Evolutionary conservation across 1,284 basidiomycete species (phyloP).

Genomic region (Leccinum proliferum): DNA sequence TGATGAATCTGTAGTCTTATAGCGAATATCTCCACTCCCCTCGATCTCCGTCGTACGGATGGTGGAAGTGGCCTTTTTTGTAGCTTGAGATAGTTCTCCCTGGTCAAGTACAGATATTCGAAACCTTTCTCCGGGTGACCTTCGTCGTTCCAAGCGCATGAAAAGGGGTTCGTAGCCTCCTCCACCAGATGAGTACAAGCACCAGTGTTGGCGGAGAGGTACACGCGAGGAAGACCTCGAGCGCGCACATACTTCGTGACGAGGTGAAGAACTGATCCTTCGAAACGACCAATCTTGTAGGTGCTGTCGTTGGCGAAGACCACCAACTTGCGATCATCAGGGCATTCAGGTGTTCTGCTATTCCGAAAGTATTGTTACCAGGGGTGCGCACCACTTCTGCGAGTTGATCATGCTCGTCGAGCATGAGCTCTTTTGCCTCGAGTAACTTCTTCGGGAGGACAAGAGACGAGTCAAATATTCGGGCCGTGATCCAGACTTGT

Average conservation of each 20-base stretch:
- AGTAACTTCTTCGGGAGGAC: constrained; percentile 44
- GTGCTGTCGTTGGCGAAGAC: constrained; percentile 99
- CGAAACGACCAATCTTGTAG: constrained; percentile 98
- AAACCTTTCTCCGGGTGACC: constrained; percentile 73
- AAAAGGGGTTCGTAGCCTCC: constrained; percentile 87
- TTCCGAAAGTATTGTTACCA: constrained; percentile 94
- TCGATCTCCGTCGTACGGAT: too few species aligned
- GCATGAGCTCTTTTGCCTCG: constrained; percentile 85
- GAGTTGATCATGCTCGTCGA: constrained; percentile 90
- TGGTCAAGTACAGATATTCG: too few species aligned
- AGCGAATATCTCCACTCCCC: too few species aligned
- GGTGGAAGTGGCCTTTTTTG: too few species aligned
- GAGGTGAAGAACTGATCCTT: constrained; percentile 98
- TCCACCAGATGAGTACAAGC: constrained; percentile 96
- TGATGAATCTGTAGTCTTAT: too few species aligned
- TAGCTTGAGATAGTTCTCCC: too few species aligned
- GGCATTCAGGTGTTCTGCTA: constrained; percentile 85
- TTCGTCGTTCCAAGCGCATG: constrained; percentile 85
- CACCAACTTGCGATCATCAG: constrained; percentile 82
- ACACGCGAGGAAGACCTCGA: constrained; percentile 88
- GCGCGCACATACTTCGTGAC: constrained; percentile 92
- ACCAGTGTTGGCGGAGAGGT: constrained; percentile 98
- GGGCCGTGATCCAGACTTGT: constrained; percentile 87
- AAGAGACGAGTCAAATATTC: constrained; percentile 60
- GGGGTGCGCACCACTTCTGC: constrained; percentile 88